Evolutionary conservation across 768 basidiomycete genomes (phyloP).

Genomic region (Dendrothele bispora): DNA sequence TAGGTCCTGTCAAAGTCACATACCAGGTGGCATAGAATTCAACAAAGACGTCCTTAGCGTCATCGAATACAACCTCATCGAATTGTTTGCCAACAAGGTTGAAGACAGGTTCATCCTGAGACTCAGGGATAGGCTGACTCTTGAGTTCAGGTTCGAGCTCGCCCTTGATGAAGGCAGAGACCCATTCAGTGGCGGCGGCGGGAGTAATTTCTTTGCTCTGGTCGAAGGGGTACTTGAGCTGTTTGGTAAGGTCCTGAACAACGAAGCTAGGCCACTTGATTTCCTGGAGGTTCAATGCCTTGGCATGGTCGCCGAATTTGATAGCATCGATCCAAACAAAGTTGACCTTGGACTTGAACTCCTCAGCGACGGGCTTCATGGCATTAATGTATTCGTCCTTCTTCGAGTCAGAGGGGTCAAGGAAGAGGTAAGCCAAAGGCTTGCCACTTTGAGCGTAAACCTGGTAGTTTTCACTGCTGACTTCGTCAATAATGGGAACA

Average conservation of each 20-base stretch:
- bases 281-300: conserved; percentile 85
- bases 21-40: conserved; percentile 98
- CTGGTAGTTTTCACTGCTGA: conserved; percentile 91
- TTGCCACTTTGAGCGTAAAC: conserved; percentile 78
- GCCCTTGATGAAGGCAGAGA: conserved; percentile 67
- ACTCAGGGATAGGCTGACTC: conserved; percentile 82
- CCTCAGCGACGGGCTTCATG: conserved; percentile 75
- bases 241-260: conserved; percentile 79
- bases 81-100: conserved; percentile 88
- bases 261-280: conserved; percentile 93
- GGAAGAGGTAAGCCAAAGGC: conserved; percentile 93
- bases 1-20: conserved; percentile 23
- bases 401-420: conserved; percentile 73
- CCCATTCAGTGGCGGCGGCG: conserved; percentile 56
- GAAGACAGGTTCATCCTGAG: conserved; percentile 81
- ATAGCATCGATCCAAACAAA: conserved; percentile 98
- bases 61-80: conserved; percentile 82
- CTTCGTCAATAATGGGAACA: conserved; percentile 87
- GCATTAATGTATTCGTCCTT: conserved; percentile 65
- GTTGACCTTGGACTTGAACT: conserved; percentile 86
- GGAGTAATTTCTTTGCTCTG: conserved; percentile 63
- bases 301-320: conserved; percentile 95
- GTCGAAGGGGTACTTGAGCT: conserved; percentile 88
- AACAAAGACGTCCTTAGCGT: conserved; percentile 90
- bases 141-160: conserved; percentile 83